phyloP scores from a whole-genome alignment of 1,139 yeast species.

The Debaryomyces nepalensis region DNA sequence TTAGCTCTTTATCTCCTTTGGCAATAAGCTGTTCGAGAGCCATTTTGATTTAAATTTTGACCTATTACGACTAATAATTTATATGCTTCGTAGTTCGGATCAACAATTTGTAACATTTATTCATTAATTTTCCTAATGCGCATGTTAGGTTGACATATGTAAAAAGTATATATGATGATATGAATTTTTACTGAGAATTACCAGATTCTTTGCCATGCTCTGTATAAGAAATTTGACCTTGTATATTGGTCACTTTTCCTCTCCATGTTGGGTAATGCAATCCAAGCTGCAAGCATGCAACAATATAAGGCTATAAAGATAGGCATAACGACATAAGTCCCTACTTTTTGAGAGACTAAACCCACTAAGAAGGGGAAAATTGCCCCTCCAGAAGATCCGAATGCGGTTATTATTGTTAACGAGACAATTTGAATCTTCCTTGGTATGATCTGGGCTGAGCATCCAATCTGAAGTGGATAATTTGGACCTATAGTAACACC shows the following conservation, averaged over 20 bases:
- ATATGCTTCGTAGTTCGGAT: neutral
- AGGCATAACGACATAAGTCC: conserved; percentile 62
- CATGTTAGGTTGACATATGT: conserved; percentile 4
- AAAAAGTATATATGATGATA: too few relatives aligned
- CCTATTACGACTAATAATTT: too few relatives aligned
- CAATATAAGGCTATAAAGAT: conserved; percentile 46
- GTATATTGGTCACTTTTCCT: too few relatives aligned
- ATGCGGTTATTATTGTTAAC: conserved; percentile 59
- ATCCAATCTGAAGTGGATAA: conserved; percentile 57
- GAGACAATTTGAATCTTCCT: conserved; percentile 58
- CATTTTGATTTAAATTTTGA: too few relatives aligned
- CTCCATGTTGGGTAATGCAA: conserved; percentile 47
- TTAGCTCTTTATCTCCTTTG: conserved; percentile 38
- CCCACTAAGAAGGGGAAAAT: conserved; percentile 62
- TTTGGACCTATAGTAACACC: conserved; percentile 60
- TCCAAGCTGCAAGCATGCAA: conserved; percentile 48
- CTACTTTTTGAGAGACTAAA: conserved; percentile 52
- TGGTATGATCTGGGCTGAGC: conserved; percentile 52
- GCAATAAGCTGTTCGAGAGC: conserved; percentile 44
- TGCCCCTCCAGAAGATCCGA: conserved; percentile 67
- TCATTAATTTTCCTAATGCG: conserved; percentile 7
- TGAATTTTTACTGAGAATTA: too few relatives aligned
- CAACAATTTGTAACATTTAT: neutral
- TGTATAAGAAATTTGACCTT: neutral
- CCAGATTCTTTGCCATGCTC: conserved; percentile 4